These are phyloP conservation scores for Vitis riparia DNA, from an alignment of 164 flowering plant species.

Conservation along the genomic window DNA sequence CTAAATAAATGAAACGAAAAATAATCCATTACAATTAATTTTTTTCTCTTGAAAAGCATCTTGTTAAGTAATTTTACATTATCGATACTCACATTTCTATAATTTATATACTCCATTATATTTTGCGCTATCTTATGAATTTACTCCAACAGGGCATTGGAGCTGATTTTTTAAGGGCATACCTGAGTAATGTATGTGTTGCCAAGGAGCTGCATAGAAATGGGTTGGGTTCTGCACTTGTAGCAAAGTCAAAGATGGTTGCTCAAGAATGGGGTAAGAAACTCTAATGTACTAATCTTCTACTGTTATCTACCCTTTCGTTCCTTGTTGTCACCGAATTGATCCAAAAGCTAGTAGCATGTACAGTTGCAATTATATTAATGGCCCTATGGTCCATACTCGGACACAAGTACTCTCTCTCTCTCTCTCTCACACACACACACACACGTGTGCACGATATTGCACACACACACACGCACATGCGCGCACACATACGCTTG, in stretches of 20 bases:
- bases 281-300: background rate
- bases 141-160: conserved; percentile 61
- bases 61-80: no score
- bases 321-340: background rate
- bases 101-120: background rate
- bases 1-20: no score
- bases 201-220: conserved; percentile 83
- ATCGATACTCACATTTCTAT: no score
- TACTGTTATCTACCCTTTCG: background rate
- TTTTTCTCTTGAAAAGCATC: no score
- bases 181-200: conserved; percentile 91
- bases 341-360: no score
- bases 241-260: conserved; percentile 65
- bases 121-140: background rate
- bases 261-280: conserved; percentile 86
- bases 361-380: no score
- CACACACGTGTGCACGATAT: fast-evolving
- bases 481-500: no score
- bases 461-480: no score
- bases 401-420: no score
- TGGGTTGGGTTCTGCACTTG: conserved; percentile 71
- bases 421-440: no score
- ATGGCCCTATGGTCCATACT: no score
- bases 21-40: no score
- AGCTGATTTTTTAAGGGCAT: conserved; percentile 82